phyloP scores from a whole-genome alignment of 2,329 filamentous ascomycete genomes.

The Colletotrichum spaethianum region DNA sequence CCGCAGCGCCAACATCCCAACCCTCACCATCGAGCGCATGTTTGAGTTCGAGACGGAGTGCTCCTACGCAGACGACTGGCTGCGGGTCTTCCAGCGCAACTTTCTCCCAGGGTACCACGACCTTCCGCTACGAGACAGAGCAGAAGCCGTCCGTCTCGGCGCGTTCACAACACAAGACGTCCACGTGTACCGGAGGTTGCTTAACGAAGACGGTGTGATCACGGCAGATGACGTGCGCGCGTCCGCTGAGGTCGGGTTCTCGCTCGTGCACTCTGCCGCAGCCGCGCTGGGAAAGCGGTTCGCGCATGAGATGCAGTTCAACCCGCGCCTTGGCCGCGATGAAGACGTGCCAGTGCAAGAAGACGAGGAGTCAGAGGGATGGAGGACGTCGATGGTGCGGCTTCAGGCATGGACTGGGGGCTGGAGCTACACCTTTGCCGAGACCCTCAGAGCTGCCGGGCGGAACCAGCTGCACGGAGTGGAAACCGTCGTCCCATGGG shows the following conservation, averaged over 20 bases:
- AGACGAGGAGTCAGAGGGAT: no score
- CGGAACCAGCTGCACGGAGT: slow-evolving; percentile 36
- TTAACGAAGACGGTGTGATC: neutral
- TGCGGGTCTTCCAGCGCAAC: slow-evolving; percentile 31
- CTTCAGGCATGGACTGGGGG: slow-evolving; percentile 3
- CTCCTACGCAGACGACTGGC: slow-evolving; percentile 18
- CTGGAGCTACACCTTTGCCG: slow-evolving; percentile 32
- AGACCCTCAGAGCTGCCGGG: slow-evolving; percentile 7
- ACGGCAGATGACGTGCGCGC: slow-evolving; percentile 8
- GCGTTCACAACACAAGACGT: slow-evolving; percentile 39
- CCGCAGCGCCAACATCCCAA: slow-evolving; percentile 42
- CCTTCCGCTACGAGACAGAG: slow-evolving; percentile 35
- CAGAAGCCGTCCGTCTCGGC: slow-evolving; percentile 45
- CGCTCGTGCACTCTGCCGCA: slow-evolving; percentile 46
- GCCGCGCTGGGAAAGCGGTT: slow-evolving; percentile 43
- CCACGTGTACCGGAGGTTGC: neutral
- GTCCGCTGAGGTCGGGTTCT: slow-evolving; percentile 42
- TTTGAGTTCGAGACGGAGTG: slow-evolving; percentile 39
- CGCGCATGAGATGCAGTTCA: slow-evolving; percentile 35
- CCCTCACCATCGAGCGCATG: slow-evolving; percentile 27
- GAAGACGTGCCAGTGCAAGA: no score
- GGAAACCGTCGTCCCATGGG: slow-evolving; percentile 44
- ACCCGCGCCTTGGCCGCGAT: neutral
- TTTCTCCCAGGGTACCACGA: slow-evolving; percentile 44
- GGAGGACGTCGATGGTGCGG: no score